Conservation (phyloP, 306 rosid genomes). For the Psophocarpus tetragonolobus region DNA sequence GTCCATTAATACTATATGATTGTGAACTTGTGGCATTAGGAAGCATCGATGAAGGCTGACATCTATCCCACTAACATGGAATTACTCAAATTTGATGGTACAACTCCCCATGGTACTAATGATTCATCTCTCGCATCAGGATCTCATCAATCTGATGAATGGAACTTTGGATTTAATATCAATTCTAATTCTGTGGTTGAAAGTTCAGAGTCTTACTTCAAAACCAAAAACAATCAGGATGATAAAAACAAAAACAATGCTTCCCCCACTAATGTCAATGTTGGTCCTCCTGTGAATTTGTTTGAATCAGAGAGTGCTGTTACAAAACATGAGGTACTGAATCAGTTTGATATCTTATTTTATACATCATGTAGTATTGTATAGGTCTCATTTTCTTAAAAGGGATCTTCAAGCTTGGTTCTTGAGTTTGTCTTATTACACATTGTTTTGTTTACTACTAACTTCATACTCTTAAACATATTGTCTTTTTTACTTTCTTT, state of each 20-base stretch:
- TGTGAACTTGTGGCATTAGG: constrained; percentile 51
- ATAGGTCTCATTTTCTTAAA: not conserved
- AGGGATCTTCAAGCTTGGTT: constrained; percentile 25
- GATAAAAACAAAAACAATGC: constrained; percentile 34
- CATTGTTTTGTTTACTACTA: constrained; percentile 23
- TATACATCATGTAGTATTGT: constrained; percentile 15
- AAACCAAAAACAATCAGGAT: constrained; percentile 35
- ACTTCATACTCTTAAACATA: constrained; percentile 24
- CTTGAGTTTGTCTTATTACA: constrained; percentile 20
- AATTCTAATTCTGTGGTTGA: constrained; percentile 40
- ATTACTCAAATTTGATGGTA: constrained; percentile 30
- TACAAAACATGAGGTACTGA: constrained; percentile 49
- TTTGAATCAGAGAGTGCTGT: constrained; percentile 46
- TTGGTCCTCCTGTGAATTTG: constrained; percentile 41
- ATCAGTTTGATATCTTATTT: constrained; percentile 29
- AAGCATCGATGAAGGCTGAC: constrained; percentile 41
- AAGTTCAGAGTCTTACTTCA: constrained; percentile 41
- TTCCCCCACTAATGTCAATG: constrained; percentile 36
- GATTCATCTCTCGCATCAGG: constrained; percentile 43
- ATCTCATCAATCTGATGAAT: constrained; percentile 46
- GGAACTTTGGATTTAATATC: constrained; percentile 50
- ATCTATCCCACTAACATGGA: constrained; percentile 32
- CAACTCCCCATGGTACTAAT: constrained; percentile 33
- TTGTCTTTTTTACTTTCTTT: constrained; percentile 30
- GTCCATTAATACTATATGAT: constrained; percentile 22